phyloP scores from a whole-genome alignment of 805 yeast genomes.

The Candida sakaeoensis region DNA sequence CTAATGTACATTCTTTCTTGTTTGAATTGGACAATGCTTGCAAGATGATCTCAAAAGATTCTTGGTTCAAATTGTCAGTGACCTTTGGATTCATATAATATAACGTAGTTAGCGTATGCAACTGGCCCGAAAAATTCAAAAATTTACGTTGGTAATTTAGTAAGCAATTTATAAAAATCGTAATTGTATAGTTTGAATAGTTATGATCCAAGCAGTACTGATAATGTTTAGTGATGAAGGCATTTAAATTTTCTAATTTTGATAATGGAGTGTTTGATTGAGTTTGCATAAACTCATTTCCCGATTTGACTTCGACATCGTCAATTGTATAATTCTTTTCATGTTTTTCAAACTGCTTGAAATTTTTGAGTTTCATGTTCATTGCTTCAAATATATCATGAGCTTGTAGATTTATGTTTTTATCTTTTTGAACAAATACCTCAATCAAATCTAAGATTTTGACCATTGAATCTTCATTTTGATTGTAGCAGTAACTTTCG shows the following conservation, averaged over 20 bases:
- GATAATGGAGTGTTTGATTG: conserved; percentile 15
- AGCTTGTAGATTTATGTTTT: conserved; percentile 16
- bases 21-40: conserved; percentile 24
- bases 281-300: not conserved
- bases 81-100: conserved; percentile 15
- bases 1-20: conserved; percentile 26
- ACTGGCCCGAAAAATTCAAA: conserved; percentile 33
- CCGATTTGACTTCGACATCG: not conserved
- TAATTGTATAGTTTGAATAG: conserved; percentile 16
- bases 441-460: conserved; percentile 31
- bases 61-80: conserved; percentile 19
- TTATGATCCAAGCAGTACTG: conserved; percentile 15
- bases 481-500: conserved; percentile 31
- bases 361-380: conserved; percentile 26
- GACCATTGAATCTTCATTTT: conserved; percentile 21
- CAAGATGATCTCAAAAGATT: conserved; percentile 29
- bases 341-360: not conserved
- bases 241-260: conserved; percentile 21
- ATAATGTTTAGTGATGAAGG: conserved; percentile 22
- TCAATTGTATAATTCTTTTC: not conserved
- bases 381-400: conserved; percentile 28
- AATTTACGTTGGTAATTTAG: conserved; percentile 30
- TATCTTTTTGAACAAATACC: conserved; percentile 17
- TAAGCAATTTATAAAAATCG: conserved; percentile 32
- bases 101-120: conserved; percentile 17